Base-by-base conservation (phyloP, 352 stramenopile genomes). In the Phytophthora sp. region DNA sequence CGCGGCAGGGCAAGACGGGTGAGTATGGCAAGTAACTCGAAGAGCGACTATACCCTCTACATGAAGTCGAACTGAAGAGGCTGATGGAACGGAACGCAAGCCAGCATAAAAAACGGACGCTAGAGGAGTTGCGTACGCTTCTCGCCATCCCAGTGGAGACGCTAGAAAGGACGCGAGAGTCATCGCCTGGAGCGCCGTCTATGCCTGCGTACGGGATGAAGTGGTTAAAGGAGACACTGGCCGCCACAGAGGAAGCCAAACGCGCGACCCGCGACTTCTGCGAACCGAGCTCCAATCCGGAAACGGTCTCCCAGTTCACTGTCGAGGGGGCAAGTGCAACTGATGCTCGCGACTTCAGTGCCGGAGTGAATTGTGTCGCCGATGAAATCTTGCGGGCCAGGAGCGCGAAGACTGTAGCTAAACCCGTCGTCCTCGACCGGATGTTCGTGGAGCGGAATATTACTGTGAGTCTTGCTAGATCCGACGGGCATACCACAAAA, bases 11-110 rank as follows among this genome's bases (percentile, higher is more conserved):
- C 0, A 23, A 58, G 18, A 24, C 18, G 8, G 30, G 36, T 33
- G n/a, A 58, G 3, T 49, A 38, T 26, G 33, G 47, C 1, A 58
- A 58, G 23, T 21, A 58, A 24, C 51, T 46, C n/a, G 51, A 58
- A 36, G 51, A 36, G 21, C 21, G 51, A 11, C 15, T 58, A 11
- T 38, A 26, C 9, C 24, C 33, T 24, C 24, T 58, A 0, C 23
- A 58, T n/a, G 39, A 61, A n/a, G 39, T 61, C 7, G 53, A 52
- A 5, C 26, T n/a, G 51, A 13, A 16, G 15, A 33, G 16, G 6
- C 11, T 42, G 15, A 18, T 29, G 38, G 7, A 46, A 27, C 6
- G 15, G 27, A 61, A 61, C 18, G 35, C 31, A 8, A 35, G 33
- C 11, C 5, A n/a, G n/a, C 45, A 51, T 11, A 16, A 26, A 5